Conservation (phyloP, 345 rosid species). For the Melaleuca alternifolia region DNA sequence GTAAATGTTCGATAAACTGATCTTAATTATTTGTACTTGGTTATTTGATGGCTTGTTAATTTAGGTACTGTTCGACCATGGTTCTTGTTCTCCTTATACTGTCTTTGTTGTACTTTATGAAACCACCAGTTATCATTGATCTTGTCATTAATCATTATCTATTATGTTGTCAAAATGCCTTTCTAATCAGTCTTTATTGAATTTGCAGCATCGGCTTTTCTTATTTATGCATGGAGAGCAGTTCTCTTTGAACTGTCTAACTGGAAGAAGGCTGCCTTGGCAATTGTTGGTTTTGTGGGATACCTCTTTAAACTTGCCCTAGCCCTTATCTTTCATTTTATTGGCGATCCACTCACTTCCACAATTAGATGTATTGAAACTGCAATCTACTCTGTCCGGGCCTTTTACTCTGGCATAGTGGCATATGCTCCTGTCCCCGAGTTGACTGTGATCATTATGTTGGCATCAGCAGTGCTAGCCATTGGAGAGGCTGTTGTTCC, state of each 20-base stretch:
- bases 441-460: slow-evolving; percentile 44
- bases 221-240: slow-evolving; percentile 74
- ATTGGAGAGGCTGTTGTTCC: slow-evolving; percentile 77
- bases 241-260: slow-evolving; percentile 71
- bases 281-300: slow-evolving; percentile 31
- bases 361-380: slow-evolving; percentile 43
- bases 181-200: not conserved
- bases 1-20: not conserved
- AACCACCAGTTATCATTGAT: not conserved
- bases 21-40: not conserved
- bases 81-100: not conserved
- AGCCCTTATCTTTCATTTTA: slow-evolving; percentile 67
- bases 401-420: slow-evolving; percentile 67
- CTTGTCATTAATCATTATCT: not conserved
- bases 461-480: slow-evolving; percentile 66
- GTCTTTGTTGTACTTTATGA: not conserved
- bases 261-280: slow-evolving; percentile 44
- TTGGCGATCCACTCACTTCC: slow-evolving; percentile 69
- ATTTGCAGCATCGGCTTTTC: slow-evolving; percentile 63
- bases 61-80: not conserved
- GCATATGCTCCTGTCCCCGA: slow-evolving; percentile 62
- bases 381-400: slow-evolving; percentile 35
- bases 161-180: not conserved
- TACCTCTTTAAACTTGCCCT: slow-evolving; percentile 52
- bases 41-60: not conserved